Percentiles rank a stretch among this genome's conserved stretches.
Evolutionary conservation across 176 grass and related monocot genomes (phyloP).

Genomic region (Phyllostachys edulis): DNA sequence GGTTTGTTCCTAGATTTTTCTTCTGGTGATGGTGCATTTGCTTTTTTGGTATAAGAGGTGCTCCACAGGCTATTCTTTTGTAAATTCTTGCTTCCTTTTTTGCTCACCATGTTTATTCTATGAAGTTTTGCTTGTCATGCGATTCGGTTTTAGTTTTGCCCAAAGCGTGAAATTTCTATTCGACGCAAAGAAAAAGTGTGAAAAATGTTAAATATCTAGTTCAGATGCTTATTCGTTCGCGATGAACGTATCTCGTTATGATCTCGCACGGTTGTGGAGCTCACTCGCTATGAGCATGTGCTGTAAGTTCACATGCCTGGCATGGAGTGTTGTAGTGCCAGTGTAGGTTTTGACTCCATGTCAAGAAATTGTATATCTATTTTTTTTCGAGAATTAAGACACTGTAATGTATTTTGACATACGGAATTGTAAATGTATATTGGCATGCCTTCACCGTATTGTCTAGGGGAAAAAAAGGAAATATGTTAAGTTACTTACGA

Average conservation of each 20-base stretch:
- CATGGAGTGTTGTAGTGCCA: background rate
- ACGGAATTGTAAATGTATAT: constrained; percentile 10
- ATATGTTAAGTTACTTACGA: background rate
- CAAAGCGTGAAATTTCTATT: constrained; percentile 27
- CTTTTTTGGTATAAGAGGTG: constrained; percentile 49
- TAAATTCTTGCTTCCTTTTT: constrained; percentile 24
- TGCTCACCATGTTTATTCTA: background rate
- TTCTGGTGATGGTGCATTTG: constrained; percentile 36
- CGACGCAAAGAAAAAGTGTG: background rate
- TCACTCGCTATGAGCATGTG: background rate
- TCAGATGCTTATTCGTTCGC: background rate
- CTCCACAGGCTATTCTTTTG: constrained; percentile 57
- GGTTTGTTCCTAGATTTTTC: constrained; percentile 22
- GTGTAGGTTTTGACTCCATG: constrained; percentile 9
- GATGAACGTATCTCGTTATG: background rate
- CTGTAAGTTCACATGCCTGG: background rate
- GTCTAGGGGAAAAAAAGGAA: background rate
- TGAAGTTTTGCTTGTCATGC: constrained; percentile 34
- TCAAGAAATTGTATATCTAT: background rate
- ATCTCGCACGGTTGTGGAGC: background rate
- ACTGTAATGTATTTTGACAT: background rate
- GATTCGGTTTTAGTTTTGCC: constrained; percentile 16
- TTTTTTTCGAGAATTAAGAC: background rate
- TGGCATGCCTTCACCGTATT: background rate
- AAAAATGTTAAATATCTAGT: background rate